Percentiles rank a stretch among this genome's conserved stretches.
phyloP scores from a whole-genome alignment of 202 grass and related monocot species.

The Dendrocalamus latiflorus region DNA sequence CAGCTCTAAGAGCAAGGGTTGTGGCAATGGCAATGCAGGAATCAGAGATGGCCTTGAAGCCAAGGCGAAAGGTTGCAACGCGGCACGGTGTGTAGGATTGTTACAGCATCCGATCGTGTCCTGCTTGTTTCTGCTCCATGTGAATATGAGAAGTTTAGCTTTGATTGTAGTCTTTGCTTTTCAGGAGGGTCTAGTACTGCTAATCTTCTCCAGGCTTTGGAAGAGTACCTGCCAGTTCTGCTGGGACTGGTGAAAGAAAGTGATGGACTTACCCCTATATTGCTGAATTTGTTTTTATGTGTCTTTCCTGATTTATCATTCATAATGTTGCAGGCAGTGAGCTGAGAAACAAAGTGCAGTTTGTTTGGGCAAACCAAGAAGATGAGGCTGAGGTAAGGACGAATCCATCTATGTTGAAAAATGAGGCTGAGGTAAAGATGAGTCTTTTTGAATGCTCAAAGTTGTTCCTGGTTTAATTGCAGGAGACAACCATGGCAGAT shows the following conservation, averaged over 20 bases:
- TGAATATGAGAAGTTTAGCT: conserved; percentile 10
- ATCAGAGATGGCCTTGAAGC: conserved; percentile 38
- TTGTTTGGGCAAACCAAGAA: conserved; percentile 79
- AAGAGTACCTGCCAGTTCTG: conserved; percentile 68
- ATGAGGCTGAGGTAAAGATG: not conserved
- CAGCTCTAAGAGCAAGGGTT: conserved; percentile 51
- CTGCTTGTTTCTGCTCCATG: not conserved
- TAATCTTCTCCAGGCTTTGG: conserved; percentile 75
- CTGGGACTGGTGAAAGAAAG: conserved; percentile 63
- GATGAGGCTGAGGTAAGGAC: conserved; percentile 55
- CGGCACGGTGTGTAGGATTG: conserved; percentile 40
- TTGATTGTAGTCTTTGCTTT: not conserved
- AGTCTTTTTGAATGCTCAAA: not conserved
- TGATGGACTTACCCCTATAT: not conserved
- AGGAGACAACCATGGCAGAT: conserved; percentile 75
- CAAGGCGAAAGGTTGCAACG: conserved; percentile 30
- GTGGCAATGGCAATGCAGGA: conserved; percentile 64
- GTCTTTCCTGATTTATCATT: not conserved
- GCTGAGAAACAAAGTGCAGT: conserved; percentile 56
- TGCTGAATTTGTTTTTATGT: not conserved
- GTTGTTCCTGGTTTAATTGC: conserved; percentile 9
- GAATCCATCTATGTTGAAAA: not conserved
- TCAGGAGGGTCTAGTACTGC: conserved; percentile 50
- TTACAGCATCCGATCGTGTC: not conserved
- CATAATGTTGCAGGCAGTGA: conserved; percentile 29